These are phyloP conservation scores for Pinus albicaulis DNA, from an alignment of 75 land plant species.

Conservation along the genomic window DNA sequence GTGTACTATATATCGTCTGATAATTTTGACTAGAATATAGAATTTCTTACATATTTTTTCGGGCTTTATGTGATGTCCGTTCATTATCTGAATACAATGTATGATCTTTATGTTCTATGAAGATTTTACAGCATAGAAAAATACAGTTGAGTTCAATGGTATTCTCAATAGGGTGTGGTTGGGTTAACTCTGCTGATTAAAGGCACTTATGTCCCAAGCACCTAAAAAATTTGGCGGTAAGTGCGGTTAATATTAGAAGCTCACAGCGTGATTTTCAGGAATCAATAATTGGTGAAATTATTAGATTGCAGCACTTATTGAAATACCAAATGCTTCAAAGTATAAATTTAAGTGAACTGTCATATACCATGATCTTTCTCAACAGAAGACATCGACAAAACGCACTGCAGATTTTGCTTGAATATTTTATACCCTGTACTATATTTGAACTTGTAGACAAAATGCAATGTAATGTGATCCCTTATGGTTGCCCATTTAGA, in stretches of 20 bases:
- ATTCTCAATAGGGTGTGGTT: background rate
- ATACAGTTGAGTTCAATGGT: background rate
- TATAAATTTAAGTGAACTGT: no score
- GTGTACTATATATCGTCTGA: background rate
- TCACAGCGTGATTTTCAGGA: background rate
- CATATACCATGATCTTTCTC: no score
- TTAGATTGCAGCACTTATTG: no score
- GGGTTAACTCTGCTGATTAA: background rate
- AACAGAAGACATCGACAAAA: no score
- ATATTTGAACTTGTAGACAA: no score
- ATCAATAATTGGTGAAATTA: background rate
- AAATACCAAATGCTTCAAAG: no score
- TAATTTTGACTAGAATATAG: background rate
- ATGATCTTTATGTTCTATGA: background rate
- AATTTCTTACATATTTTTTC: background rate
- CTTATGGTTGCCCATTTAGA: no score
- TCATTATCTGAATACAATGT: background rate
- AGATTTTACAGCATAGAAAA: background rate
- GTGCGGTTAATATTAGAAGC: background rate
- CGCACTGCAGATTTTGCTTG: no score
- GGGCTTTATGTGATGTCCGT: background rate
- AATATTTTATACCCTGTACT: no score
- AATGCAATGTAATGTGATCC: no score
- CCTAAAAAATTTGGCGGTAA: background rate
- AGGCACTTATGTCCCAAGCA: background rate